Evolutionary conservation across 2,329 filamentous ascomycete genomes (phyloP), one percentile per base, ranked within the genome.

Genomic region (Epichloe gansuensis): DNA sequence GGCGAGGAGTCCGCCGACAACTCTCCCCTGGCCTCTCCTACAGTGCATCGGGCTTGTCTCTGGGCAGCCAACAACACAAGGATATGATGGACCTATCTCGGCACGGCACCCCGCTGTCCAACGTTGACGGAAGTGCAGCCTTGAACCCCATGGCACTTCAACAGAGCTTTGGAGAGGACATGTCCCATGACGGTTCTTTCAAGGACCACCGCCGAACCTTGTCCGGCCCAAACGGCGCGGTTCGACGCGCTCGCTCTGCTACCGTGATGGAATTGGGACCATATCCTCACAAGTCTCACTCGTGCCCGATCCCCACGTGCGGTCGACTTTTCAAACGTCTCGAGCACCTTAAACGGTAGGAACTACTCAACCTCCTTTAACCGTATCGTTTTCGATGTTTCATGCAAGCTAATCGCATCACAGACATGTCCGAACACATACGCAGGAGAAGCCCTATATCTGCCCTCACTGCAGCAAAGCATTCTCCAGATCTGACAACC

Each of bases 391-490:
- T 13, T 39, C 9, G 12, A 35, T 5, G 34, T 15, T 7, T 4
- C 17, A 15, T 11, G 3, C 34, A 47, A 37, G 12, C 52, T 54
- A 51, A 54, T 42, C 2, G n/a, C n/a, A 4, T 35, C 31, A 68
- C 80, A 95, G 91, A 79, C 93, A 98, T 75, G 93, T 98, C 70
- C 88, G 93, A 74, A 98, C 93, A 65, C 93, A 98, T 78, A 98
- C 93, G 53, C 93, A 98, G 78, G 93, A 98, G 77, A 88, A 91
- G 74, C 93, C 93, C 62, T 98, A 98, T 72, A 85, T 94, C 67
- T 98, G 93, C 81, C 87, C 88, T 62, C 85, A 95, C 71, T 98
- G 93, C 82, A 95, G 88, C 79, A 97, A 97, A 78, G 91, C 91
- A 60, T 98, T 98, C 72, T 97, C 93, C 55, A 81, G 93, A 73